A percentile compares a stretch with the other conserved stretches of the same genome.
Evolutionary conservation across 129 eudicot genomes (phyloP).

Genomic region (Mikania micrantha): DNA sequence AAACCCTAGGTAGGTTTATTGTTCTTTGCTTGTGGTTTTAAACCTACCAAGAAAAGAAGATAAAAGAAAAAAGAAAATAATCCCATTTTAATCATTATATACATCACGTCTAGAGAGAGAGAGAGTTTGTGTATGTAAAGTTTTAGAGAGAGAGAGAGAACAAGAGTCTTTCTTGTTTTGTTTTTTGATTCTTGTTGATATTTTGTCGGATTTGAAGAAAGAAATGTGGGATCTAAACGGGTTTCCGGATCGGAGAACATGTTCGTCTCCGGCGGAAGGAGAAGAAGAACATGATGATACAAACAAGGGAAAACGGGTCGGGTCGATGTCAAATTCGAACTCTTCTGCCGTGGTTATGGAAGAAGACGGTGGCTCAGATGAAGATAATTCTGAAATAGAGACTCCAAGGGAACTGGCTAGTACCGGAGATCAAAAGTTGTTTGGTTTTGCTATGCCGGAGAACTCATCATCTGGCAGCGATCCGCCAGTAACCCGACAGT

Average conservation of each 20-base stretch:
- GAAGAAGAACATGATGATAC: neutral
- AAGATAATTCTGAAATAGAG: slow-evolving; percentile 24
- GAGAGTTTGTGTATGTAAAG: neutral
- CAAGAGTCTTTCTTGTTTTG: neutral
- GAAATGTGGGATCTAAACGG: slow-evolving; percentile 96
- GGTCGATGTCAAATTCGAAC: slow-evolving; percentile 49
- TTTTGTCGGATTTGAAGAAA: slow-evolving; percentile 8
- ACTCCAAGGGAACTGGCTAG: slow-evolving; percentile 19
- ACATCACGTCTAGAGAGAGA: slow-evolving; percentile 8
- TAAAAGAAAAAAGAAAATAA: slow-evolving; percentile 10
- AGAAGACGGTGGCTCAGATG: slow-evolving; percentile 48
- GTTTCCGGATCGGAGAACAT: slow-evolving; percentile 41
- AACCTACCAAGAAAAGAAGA: slow-evolving; percentile 25
- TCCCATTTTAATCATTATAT: slow-evolving; percentile 14
- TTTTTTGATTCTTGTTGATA: no score
- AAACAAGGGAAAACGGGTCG: slow-evolving; percentile 58
- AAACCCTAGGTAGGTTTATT: slow-evolving; percentile 43
- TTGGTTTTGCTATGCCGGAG: slow-evolving; percentile 45
- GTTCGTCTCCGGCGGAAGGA: slow-evolving; percentile 28
- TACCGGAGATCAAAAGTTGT: slow-evolving; percentile 29
- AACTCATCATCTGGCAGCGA: slow-evolving; percentile 20
- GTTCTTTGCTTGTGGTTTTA: slow-evolving; percentile 25
- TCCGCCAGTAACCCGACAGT: slow-evolving; percentile 62
- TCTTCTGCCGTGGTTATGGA: slow-evolving; percentile 67
- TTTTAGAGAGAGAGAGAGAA: slow-evolving; percentile 11